These are phyloP conservation scores for Venturia nashicola DNA, from an alignment of 2,329 filamentous ascomycete species.

Conservation along the genomic window DNA sequence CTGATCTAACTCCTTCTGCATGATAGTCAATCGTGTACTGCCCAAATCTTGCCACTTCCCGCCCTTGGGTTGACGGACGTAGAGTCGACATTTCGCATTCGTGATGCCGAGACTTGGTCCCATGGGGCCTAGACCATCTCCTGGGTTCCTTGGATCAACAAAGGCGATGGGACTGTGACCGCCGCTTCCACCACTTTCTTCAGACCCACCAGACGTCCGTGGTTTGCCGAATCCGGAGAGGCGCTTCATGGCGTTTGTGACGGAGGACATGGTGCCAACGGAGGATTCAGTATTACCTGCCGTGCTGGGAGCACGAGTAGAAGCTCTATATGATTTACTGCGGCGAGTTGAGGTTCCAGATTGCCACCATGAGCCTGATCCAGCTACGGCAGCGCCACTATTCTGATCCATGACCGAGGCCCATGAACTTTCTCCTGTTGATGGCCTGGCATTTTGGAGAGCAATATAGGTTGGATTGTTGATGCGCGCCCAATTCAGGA, in stretches of 20 bases:
- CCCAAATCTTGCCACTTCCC: conserved; percentile 82
- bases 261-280: conserved; percentile 63
- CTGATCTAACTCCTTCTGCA: conserved; percentile 41
- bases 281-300: conserved; percentile 62
- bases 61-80: conserved; percentile 58
- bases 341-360: conserved; percentile 32
- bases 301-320: conserved; percentile 39
- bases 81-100: conserved; percentile 77
- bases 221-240: conserved; percentile 77
- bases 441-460: conserved; percentile 59
- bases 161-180: not conserved
- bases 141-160: not conserved
- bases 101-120: conserved; percentile 43
- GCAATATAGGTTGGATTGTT: conserved; percentile 85
- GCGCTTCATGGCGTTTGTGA: conserved; percentile 64
- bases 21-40: conserved; percentile 69
- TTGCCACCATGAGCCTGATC: conserved; percentile 14
- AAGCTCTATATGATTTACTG: conserved; percentile 43
- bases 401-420: conserved; percentile 40
- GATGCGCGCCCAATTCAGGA: conserved; percentile 80
- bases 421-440: conserved; percentile 34
- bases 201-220: conserved; percentile 46
- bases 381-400: conserved; percentile 18
- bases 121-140: not conserved
- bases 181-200: conserved; percentile 27